Conservation (phyloP, 495 filamentous ascomycete species). For the Aspergillus sclerotioniger region DNA sequence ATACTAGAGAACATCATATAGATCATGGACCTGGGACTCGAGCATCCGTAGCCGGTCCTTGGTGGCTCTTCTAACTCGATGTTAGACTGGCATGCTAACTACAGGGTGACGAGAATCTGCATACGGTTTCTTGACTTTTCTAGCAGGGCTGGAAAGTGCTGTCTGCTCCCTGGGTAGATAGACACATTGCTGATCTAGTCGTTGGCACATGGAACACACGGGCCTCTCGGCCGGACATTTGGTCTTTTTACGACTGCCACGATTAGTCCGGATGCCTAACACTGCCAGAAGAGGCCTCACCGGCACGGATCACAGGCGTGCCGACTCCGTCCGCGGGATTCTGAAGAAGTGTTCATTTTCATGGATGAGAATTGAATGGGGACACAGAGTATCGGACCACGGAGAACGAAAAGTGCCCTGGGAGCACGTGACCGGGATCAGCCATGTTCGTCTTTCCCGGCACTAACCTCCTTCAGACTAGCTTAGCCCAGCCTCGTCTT, state of each 20-base stretch:
- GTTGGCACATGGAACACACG: conserved; percentile 11
- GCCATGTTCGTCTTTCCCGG: too few relatives aligned
- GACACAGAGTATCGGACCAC: too few relatives aligned
- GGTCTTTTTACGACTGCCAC: conserved; percentile 11
- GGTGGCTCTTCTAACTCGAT: background rate
- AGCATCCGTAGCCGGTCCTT: conserved; percentile 5
- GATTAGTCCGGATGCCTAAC: background rate
- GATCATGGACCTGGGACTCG: conserved; percentile 7
- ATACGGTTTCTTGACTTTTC: background rate
- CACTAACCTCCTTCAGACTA: too few relatives aligned
- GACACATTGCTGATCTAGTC: conserved; percentile 11
- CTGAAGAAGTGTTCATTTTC: background rate
- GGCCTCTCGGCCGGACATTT: conserved; percentile 16
- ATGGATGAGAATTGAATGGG: too few relatives aligned
- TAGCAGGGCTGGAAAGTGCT: background rate
- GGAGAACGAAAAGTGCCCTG: too few relatives aligned
- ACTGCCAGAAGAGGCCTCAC: background rate
- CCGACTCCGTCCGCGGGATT: background rate
- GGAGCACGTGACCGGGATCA: too few relatives aligned
- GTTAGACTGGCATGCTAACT: background rate
- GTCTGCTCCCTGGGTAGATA: background rate
- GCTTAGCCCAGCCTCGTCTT: too few relatives aligned
- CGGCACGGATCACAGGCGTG: conserved; percentile 13
- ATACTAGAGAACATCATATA: conserved; percentile 8
- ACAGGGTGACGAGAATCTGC: background rate